Conservation (phyloP, 192 early-diverging fungal species). For the Blastocladiella britannica region DNA sequence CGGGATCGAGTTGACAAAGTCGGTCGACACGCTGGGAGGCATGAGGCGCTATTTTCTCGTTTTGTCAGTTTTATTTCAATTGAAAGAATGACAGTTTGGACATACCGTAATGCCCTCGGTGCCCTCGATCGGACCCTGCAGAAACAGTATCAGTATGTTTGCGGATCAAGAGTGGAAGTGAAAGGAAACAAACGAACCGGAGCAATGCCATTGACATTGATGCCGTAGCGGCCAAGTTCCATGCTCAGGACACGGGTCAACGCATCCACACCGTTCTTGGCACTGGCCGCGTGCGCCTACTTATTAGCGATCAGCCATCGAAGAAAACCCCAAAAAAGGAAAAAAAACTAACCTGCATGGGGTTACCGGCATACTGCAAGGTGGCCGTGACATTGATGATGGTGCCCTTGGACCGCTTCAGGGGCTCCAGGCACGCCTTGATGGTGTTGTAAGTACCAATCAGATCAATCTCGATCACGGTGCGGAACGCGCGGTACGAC, state of each 20-base stretch:
- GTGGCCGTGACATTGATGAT: constrained; percentile 54
- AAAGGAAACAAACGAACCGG: constrained; percentile 1
- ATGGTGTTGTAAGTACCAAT: constrained; percentile 53
- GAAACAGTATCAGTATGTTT: too few relatives aligned
- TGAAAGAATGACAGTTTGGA: too few relatives aligned
- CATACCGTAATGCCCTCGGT: constrained; percentile 14
- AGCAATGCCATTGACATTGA: constrained; percentile 11
- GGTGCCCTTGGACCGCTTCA: constrained; percentile 39
- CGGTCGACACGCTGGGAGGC: constrained; percentile 5
- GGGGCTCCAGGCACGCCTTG: constrained; percentile 41
- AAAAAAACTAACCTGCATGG: constrained; percentile 15
- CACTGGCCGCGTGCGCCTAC: constrained; percentile 27
- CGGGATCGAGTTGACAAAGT: constrained; percentile 6
- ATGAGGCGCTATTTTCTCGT: constrained; percentile 12
- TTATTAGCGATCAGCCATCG: constrained; percentile 6
- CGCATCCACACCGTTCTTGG: constrained; percentile 43
- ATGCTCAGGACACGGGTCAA: constrained; percentile 14
- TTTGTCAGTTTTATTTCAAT: too few relatives aligned
- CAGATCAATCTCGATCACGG: constrained; percentile 35
- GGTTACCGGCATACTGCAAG: constrained; percentile 32
- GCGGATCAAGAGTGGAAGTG: background rate
- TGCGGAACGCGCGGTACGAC: constrained; percentile 48
- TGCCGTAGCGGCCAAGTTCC: constrained; percentile 16
- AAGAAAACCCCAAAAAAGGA: background rate
- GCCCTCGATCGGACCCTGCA: constrained; percentile 17